Evolutionary conservation across 345 rosid species (phyloP).

Genomic region (Populus ilicifolia): DNA sequence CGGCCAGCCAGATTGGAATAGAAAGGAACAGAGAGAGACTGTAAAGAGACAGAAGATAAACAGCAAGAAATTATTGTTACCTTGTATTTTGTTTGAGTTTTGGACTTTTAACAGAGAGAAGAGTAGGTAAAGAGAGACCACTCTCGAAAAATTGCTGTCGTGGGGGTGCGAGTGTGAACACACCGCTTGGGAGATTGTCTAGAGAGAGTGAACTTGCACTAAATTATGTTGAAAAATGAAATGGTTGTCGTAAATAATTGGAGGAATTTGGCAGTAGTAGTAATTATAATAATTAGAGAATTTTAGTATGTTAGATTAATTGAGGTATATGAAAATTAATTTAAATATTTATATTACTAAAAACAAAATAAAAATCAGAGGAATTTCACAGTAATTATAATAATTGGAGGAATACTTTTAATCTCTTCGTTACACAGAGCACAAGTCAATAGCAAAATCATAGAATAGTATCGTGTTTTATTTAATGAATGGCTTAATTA

Average conservation of each 20-base stretch:
- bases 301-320: too few species aligned
- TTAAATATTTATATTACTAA: too few species aligned
- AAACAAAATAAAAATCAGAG: too few species aligned
- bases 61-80: background rate
- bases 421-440: too few species aligned
- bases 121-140: background rate
- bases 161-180: background rate
- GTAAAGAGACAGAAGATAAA: background rate
- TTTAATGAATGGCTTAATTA: too few species aligned
- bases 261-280: background rate
- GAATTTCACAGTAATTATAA: too few species aligned
- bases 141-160: too few species aligned
- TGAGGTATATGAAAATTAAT: too few species aligned
- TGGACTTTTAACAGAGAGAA: background rate
- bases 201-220: background rate
- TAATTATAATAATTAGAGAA: too few species aligned
- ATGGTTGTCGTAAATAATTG: background rate
- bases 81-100: background rate
- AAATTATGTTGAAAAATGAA: background rate
- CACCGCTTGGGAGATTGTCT: background rate
- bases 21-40: background rate
- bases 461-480: too few species aligned
- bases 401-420: too few species aligned
- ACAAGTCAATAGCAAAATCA: too few species aligned
- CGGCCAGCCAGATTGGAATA: slow-evolving; percentile 44